Percentiles rank a stretch among this genome's conserved stretches.
Conservation (phyloP, 345 rosid genomes). For the Populus ilicifolia region DNA sequence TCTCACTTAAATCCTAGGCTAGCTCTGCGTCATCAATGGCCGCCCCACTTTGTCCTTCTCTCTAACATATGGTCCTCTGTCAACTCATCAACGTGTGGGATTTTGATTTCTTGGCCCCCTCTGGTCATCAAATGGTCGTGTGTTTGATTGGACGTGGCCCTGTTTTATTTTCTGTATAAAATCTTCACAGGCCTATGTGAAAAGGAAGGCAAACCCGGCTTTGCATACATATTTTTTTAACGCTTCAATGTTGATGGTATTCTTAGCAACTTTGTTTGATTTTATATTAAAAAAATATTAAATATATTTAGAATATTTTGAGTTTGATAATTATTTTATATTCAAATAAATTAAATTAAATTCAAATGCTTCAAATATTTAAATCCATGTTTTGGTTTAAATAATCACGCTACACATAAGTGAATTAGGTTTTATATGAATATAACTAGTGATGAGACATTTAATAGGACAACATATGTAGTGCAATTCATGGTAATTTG, state of each 20-base stretch:
- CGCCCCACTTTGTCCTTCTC: too few species aligned
- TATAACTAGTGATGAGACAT: too few species aligned
- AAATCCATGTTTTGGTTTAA: fast-evolving
- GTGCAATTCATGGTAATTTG: too few species aligned
- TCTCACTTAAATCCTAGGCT: too few species aligned
- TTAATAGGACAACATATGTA: fast-evolving
- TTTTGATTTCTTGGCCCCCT: background rate
- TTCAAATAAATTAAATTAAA: too few species aligned
- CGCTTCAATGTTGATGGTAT: background rate
- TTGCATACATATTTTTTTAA: background rate
- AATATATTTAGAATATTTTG: too few species aligned
- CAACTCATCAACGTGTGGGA: background rate
- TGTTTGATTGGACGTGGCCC: background rate
- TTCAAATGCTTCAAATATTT: fast-evolving
- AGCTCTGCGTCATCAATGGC: too few species aligned
- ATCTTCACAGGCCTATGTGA: background rate
- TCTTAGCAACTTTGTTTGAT: too few species aligned
- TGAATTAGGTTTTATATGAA: too few species aligned
- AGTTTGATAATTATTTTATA: too few species aligned
- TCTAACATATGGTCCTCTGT: background rate
- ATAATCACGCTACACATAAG: too few species aligned
- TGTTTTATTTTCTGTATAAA: background rate
- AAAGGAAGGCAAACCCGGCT: background rate
- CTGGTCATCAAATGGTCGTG: background rate
- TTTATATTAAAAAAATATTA: too few species aligned